phyloP scores from a whole-genome alignment of 441 rosid genomes.

The Aquilaria agallochum region DNA sequence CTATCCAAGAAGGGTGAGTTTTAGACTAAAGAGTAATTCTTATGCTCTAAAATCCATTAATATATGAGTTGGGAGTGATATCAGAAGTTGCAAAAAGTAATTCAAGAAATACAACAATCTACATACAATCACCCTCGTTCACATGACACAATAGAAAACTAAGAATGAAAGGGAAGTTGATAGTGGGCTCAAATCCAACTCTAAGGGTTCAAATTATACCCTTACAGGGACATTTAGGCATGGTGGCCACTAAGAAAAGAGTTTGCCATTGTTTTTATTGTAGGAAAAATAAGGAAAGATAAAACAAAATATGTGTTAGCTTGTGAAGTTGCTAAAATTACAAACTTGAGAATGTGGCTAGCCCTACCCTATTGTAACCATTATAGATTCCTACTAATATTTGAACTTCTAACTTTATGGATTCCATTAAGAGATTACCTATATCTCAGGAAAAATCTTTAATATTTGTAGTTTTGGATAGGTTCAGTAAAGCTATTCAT shows the following conservation, averaged over 20 bases:
- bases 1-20: background rate
- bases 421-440: background rate
- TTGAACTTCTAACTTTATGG: background rate
- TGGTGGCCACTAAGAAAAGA: background rate
- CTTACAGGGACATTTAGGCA: background rate
- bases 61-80: background rate
- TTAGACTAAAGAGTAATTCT: too few relatives aligned
- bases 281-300: background rate
- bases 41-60: background rate
- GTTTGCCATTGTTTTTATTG: background rate
- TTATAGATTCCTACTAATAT: background rate
- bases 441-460: background rate
- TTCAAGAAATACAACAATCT: background rate
- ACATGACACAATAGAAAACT: background rate
- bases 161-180: background rate
- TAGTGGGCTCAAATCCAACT: background rate
- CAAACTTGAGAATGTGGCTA: background rate
- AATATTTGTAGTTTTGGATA: background rate
- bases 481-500: background rate
- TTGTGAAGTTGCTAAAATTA: background rate
- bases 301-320: background rate
- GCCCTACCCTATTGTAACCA: background rate
- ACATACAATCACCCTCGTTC: background rate
- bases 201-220: background rate
- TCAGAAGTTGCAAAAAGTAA: background rate